Percentiles rank a stretch among this genome's conserved stretches.
Evolutionary conservation across 371 early-diverging fungal species (phyloP).

Genomic region (Lichtheimia corymbifera): DNA sequence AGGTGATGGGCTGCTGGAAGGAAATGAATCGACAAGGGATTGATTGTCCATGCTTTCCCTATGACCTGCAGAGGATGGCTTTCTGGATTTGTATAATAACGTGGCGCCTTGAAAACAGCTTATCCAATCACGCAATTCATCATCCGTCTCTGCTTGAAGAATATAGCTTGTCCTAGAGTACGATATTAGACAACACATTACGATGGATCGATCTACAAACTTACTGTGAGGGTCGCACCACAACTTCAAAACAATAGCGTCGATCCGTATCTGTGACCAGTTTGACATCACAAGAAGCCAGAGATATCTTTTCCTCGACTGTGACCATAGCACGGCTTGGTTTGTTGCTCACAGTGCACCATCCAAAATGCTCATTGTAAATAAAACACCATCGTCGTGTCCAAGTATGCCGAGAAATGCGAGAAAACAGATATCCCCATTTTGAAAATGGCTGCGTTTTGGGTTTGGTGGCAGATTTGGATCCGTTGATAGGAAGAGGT

Average conservation of each 20-base stretch:
- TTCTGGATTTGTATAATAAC: neutral
- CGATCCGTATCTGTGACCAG: constrained; percentile 54
- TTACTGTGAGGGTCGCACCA: constrained; percentile 13
- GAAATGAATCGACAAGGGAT: constrained; percentile 24
- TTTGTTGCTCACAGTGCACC: constrained; percentile 28
- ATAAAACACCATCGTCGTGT: constrained; percentile 22
- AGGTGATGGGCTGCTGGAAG: constrained; percentile 25
- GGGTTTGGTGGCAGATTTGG: constrained; percentile 19
- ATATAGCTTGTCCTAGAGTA: constrained; percentile 27
- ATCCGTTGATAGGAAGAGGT: constrained; percentile 11
- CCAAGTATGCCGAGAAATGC: constrained; percentile 13
- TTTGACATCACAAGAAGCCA: constrained; percentile 58
- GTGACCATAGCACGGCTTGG: constrained; percentile 45
- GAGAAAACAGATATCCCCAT: constrained; percentile 36
- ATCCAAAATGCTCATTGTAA: constrained; percentile 50
- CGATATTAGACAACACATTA: neutral
- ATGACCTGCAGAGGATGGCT: constrained; percentile 8
- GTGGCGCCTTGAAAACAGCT: constrained; percentile 1
- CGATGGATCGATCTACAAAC: neutral
- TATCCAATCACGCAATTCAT: constrained; percentile 66
- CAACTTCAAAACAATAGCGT: constrained; percentile 69
- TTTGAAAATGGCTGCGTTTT: constrained; percentile 7
- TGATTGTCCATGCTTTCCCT: constrained; percentile 16
- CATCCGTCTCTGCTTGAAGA: constrained; percentile 70
- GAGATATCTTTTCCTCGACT: constrained; percentile 52